Evolutionary conservation across 1,284 basidiomycete genomes (phyloP), one percentile per base, ranked within the genome.

Genomic region (Schizopora paradoxa): DNA sequence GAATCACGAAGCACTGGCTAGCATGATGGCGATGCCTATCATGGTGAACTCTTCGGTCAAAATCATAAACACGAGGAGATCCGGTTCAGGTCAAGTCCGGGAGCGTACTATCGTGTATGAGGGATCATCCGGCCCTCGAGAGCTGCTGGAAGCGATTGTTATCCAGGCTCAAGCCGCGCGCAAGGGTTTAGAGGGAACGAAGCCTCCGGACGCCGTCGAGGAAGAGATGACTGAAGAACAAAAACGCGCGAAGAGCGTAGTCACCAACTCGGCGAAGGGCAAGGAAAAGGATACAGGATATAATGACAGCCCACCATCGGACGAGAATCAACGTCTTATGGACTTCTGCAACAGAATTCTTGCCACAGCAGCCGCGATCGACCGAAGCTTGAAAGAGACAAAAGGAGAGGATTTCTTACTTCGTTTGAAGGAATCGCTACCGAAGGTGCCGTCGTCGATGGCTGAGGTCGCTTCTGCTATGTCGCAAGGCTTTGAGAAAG

Each of bases 1-100:
- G 6, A 84, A 82, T 56, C 91, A 95, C 54, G 91, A 94, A 69
- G 83, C 88, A 3, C 66, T 94, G 22, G 89, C 90, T 2, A 88
- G 86, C 54, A 92, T 94, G 86, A 89, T 95, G 78, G 91, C 86
- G 0, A 94, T 93, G 90, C 91, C 91, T 1, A 91, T 91, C 59
- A 94, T 94, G 91, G 79, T 86, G 2, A 74, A 79, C 16, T 67
- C 74, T 3, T 82, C 82, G n/a, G 73, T 80, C 23, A 86, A 83
- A 60, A 68, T 73, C 3, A 66, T 80, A 10, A 68, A 69, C 10
- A 68, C 76, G 5, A 79, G 74, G 66, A 78, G 72, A 48, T 57
- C 67, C 13, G 48, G 63, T 5, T 71, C 67, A 47, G 63, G 71
- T 4, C 68, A 72, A 5, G 70, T 79, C 36, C 79, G 85, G 37